phyloP scores from a whole-genome alignment of 176 grass and related monocot species.

The Raddia distichophylla region DNA sequence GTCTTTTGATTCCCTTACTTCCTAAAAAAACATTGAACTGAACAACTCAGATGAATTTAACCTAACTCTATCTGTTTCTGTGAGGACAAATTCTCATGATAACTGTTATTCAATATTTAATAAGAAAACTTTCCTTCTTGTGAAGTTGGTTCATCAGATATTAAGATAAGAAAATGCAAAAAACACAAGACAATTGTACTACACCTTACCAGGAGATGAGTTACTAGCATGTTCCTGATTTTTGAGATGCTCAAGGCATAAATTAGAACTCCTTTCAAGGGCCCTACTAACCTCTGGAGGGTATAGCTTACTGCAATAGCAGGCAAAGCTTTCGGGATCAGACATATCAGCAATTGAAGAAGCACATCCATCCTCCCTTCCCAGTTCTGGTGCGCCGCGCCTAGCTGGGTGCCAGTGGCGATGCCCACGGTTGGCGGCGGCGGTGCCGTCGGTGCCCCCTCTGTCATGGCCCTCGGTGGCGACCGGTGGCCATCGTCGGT shows the following conservation, averaged over 20 bases:
- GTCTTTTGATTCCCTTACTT: neutral
- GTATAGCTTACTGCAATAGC: constrained; percentile 24
- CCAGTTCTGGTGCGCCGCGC: too few species aligned
- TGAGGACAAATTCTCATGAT: neutral
- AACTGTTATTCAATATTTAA: neutral
- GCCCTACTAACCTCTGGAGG: constrained; percentile 29
- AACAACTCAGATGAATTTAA: neutral
- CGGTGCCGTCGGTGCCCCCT: too few species aligned
- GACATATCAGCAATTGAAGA: constrained; percentile 29
- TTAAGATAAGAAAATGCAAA: constrained; percentile 5
- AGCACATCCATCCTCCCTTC: too few species aligned
- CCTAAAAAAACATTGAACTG: neutral
- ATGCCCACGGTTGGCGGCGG: too few species aligned
- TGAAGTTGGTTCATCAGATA: neutral
- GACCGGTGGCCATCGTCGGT: too few species aligned
- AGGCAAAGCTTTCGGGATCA: constrained; percentile 25
- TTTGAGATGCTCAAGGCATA: neutral
- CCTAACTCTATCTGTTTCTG: neutral
- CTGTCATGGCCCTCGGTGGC: too few species aligned
- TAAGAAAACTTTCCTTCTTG: neutral
- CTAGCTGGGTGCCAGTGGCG: too few species aligned
- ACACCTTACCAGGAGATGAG: neutral
- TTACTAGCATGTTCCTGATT: neutral
- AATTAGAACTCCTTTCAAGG: constrained; percentile 23
- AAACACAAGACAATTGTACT: neutral